Conservation (phyloP, 768 basidiomycete genomes). For the Hygrocybe punicea region DNA sequence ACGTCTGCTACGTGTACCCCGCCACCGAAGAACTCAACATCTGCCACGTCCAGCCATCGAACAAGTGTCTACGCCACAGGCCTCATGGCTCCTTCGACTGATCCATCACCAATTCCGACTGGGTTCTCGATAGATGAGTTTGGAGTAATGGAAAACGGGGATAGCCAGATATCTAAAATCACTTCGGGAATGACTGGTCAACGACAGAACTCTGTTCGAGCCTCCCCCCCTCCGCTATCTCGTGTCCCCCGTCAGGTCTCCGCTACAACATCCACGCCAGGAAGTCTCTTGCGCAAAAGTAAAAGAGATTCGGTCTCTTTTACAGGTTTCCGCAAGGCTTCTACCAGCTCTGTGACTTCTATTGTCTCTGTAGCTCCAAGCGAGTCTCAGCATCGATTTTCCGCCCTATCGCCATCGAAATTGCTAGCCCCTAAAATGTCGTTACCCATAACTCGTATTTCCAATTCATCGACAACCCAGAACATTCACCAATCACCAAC, state of each 20-base stretch:
- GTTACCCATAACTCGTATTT: constrained; percentile 52
- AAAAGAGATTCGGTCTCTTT: constrained; percentile 81
- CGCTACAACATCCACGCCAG: constrained; percentile 41
- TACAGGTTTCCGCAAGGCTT: constrained; percentile 74
- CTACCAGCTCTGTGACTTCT: constrained; percentile 76
- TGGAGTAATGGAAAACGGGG: constrained; percentile 69
- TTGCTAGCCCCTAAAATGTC: constrained; percentile 76
- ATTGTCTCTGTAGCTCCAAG: constrained; percentile 51
- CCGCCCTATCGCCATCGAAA: constrained; percentile 83
- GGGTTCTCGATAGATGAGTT: constrained; percentile 64
- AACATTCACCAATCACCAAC: constrained; percentile 58
- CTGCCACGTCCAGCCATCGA: constrained; percentile 54
- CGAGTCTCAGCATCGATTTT: constrained; percentile 62
- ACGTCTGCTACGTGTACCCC: constrained; percentile 75
- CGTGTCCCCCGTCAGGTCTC: constrained; percentile 66
- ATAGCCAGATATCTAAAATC: constrained; percentile 46
- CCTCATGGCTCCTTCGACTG: constrained; percentile 51
- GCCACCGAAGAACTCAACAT: constrained; percentile 51
- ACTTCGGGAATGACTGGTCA: constrained; percentile 28
- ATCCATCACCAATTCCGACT: constrained; percentile 54
- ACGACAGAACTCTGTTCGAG: constrained; percentile 57
- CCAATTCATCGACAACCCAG: constrained; percentile 50
- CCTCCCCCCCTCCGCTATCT: constrained; percentile 60
- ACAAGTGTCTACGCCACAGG: constrained; percentile 58
- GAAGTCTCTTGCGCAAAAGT: constrained; percentile 53